These are phyloP conservation scores for Hypoxylon sp. DNA, from an alignment of 2,329 filamentous ascomycete genomes.

Conservation along the genomic window DNA sequence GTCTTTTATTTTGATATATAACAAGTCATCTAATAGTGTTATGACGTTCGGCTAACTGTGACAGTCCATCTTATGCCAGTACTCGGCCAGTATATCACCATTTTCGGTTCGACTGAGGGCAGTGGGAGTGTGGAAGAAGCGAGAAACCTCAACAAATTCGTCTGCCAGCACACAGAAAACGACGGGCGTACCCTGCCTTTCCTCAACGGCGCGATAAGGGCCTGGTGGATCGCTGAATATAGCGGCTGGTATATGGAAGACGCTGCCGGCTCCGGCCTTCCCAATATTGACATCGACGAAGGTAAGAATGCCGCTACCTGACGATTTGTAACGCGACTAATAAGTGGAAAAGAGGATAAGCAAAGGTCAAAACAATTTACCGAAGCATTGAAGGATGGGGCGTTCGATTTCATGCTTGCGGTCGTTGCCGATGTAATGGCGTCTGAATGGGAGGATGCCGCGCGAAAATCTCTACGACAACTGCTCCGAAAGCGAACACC, in stretches of 20 bases:
- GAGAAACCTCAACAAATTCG: conserved; percentile 71
- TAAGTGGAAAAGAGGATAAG: conserved; percentile 66
- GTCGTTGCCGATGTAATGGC: conserved; percentile 82
- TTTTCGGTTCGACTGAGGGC: conserved; percentile 80
- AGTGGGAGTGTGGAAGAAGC: conserved; percentile 72
- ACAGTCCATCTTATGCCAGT: conserved; percentile 84
- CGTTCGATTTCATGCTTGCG: conserved; percentile 89
- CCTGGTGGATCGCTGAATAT: conserved; percentile 94
- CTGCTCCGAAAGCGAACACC: conserved; percentile 85
- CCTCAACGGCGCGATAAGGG: conserved; percentile 78
- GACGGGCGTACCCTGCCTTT: conserved; percentile 75
- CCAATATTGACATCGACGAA: conserved; percentile 69
- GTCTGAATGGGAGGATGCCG: conserved; percentile 86
- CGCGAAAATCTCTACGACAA: conserved; percentile 80
- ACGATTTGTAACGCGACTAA: conserved; percentile 38
- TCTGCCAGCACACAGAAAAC: conserved; percentile 72
- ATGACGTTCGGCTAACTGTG: conserved; percentile 27
- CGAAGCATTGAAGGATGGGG: conserved; percentile 83
- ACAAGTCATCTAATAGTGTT: neutral
- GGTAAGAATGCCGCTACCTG: conserved; percentile 46
- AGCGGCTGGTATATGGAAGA: conserved; percentile 87
- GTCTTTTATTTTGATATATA: neutral
- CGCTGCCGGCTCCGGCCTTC: conserved; percentile 64
- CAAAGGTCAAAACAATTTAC: conserved; percentile 77
- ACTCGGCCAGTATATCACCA: conserved; percentile 77